Evolutionary conservation across 2,329 filamentous ascomycete species (phyloP).

Genomic region (Magnaporthales sp.): DNA sequence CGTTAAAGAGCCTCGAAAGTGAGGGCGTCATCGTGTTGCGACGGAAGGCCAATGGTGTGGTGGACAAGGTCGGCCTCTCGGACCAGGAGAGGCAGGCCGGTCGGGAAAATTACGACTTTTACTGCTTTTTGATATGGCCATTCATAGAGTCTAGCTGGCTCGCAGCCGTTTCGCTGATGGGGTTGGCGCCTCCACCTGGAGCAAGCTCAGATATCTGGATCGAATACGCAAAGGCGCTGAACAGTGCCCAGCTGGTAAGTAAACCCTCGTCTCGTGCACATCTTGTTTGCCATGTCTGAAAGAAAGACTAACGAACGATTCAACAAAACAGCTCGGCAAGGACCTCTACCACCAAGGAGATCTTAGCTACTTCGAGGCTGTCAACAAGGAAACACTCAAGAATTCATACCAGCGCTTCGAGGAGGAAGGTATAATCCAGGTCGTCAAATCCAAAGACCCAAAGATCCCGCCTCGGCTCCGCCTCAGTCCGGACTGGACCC

Average conservation of each 20-base stretch:
- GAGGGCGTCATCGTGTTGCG: slow-evolving; percentile 69
- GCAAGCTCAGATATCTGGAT: slow-evolving; percentile 66
- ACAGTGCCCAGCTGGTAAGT: slow-evolving; percentile 69
- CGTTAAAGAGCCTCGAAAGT: slow-evolving; percentile 65
- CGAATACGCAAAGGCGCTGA: slow-evolving; percentile 67
- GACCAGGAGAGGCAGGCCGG: slow-evolving; percentile 68
- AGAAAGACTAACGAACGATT: slow-evolving; percentile 11
- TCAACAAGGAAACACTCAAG: slow-evolving; percentile 95
- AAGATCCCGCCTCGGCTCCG: slow-evolving; percentile 55
- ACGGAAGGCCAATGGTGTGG: slow-evolving; percentile 42
- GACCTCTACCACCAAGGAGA: slow-evolving; percentile 97
- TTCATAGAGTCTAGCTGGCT: slow-evolving; percentile 96
- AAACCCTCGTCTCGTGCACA: background rate
- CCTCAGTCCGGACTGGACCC: slow-evolving; percentile 67
- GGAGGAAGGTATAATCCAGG: slow-evolving; percentile 79
- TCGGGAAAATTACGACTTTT: slow-evolving; percentile 95
- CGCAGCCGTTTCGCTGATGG: slow-evolving; percentile 78
- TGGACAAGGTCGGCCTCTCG: slow-evolving; percentile 65
- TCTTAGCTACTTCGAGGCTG: slow-evolving; percentile 92
- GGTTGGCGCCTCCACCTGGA: slow-evolving; percentile 63
- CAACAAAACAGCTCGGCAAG: slow-evolving; percentile 67
- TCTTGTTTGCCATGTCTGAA: background rate
- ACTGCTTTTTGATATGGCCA: slow-evolving; percentile 97
- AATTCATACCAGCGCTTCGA: slow-evolving; percentile 85
- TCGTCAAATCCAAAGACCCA: slow-evolving; percentile 59